Evolutionary conservation across 495 filamentous ascomycete species (phyloP), one percentile per base, ranked within the genome.

Genomic region (Chaetomium tenue): DNA sequence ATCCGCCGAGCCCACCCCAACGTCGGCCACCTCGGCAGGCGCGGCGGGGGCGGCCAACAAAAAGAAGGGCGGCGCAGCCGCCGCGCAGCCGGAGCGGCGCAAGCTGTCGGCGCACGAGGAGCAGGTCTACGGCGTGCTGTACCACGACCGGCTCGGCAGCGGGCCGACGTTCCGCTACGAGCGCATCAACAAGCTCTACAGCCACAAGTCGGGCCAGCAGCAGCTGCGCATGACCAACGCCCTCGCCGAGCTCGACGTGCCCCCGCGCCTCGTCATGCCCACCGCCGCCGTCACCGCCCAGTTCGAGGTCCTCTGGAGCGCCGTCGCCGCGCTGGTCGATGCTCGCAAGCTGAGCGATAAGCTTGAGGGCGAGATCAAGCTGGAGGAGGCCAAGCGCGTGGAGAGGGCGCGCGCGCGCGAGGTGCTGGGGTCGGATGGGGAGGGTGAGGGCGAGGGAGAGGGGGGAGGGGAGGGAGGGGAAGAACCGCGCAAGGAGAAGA

Each of bases 271-370:
- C 23, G 79, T 87, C 40, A 95, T 98, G 88, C 92, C 93, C 0
- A 98, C 95, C 0, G 84, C 85, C 20, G 84, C 83, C 1, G 91
- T 96, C 1, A 87, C 88, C 50, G 87, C 87, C 68, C 86, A 87
- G 67, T 97, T 92, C 72, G 94, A 97, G 76, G 79, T 82, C 60
- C 81, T 98, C 42, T 87, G 97, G 63, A 79, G 77, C 26, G 84
- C 85, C 18, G 91, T 98, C 51, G 85, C 87, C 39, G 72, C 83
- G 15, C 76, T 98, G 20, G 81, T 98, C 1, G 94, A 98, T 66
- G 80, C 89, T 13, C 80, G 91, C 61, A 97, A 97, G 77, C 75
- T 92, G 12, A 78, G 83, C 6, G 94, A 98, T 74, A 96, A 95
- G 76, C 77, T 97, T 0, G 90, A 93, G 58, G 86, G 85, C 15